These are phyloP conservation scores for Lumnitzera littorea DNA, from an alignment of 345 rosid genomes.

Conservation along the genomic window DNA sequence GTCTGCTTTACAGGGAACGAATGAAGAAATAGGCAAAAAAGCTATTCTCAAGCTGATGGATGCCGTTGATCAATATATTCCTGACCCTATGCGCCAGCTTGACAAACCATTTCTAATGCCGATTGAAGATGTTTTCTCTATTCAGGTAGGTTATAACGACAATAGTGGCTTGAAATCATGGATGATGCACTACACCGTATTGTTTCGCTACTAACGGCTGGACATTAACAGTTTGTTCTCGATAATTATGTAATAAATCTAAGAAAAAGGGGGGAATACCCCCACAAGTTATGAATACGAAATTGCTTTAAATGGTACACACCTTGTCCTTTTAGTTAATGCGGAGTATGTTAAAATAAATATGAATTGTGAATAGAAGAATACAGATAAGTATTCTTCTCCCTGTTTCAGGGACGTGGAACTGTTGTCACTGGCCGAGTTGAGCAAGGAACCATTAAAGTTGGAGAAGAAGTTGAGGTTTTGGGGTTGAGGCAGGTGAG, in stretches of 20 bases:
- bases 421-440: slow-evolving; percentile 98
- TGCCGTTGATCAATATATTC: slow-evolving; percentile 94
- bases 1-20: slow-evolving; percentile 85
- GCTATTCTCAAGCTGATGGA: slow-evolving; percentile 94
- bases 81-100: slow-evolving; percentile 89
- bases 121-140: slow-evolving; percentile 97
- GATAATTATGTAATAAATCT: too few species aligned
- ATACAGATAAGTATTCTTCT: neutral
- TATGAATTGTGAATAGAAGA: too few species aligned
- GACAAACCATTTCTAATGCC: slow-evolving; percentile 98
- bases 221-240: too few species aligned
- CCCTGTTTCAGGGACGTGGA: slow-evolving; percentile 73
- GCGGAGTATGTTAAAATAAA: too few species aligned
- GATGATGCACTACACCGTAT: too few species aligned
- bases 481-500: slow-evolving; percentile 73
- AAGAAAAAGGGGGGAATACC: too few species aligned
- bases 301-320: too few species aligned
- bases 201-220: too few species aligned
- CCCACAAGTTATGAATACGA: too few species aligned
- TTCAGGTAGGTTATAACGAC: slow-evolving; percentile 36
- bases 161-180: too few species aligned
- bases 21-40: slow-evolving; percentile 77
- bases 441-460: slow-evolving; percentile 89
- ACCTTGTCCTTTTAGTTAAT: too few species aligned
- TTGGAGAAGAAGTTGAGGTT: slow-evolving; percentile 97